Base-by-base conservation (phyloP, 2,329 filamentous ascomycete species). In the Scedosporium boydii region DNA sequence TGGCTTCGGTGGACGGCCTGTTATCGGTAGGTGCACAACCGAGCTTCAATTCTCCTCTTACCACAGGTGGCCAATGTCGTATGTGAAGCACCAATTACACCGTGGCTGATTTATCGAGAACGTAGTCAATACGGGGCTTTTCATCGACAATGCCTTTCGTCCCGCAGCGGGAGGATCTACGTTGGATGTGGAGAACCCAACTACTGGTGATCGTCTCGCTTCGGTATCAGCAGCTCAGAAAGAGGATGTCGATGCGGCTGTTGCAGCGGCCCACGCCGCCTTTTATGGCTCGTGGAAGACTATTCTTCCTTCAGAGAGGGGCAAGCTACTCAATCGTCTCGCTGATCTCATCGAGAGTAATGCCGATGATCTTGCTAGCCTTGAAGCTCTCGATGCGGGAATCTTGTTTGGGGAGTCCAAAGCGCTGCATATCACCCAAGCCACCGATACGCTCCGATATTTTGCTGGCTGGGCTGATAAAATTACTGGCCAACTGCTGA, bases 101-200 rank as follows among this genome's bases (percentile, higher is more conserved):
- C 6, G 29, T 9, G 29, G 6, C 29, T 34, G 3, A 34, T 34
- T 34, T 34, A 6, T 34, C 29, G 29, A 9, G 29, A 34, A 3
- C 29, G 9, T 12, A 55, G 62, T 63, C 38, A 65, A 67, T 1
- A 83, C 82, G 10, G 88, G 89, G 12, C 80, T 91, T 12, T 91
- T 90, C 75, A 91, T 91, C 75, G 89, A 90, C 77, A 90, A 91
- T 64, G 86, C 89, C 70, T 91, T 88, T 72, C 85, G 89, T 58
- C 82, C 64, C 83, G 82, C 72, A 76, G 82, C 61, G 77, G 82
- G 66, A 75, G 85, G 73, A 83, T 85, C 65, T 65, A 82, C 90
- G 61, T 77, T 80, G 6, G 81, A 80, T 21, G 84, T 89, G 69
- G 89, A 70, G 56, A 68, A 70, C 66, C 74, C 67, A 27, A 75